These are phyloP conservation scores for Stachybotrys chartarum DNA, from an alignment of 2,329 filamentous ascomycete genomes.

Conservation along the genomic window DNA sequence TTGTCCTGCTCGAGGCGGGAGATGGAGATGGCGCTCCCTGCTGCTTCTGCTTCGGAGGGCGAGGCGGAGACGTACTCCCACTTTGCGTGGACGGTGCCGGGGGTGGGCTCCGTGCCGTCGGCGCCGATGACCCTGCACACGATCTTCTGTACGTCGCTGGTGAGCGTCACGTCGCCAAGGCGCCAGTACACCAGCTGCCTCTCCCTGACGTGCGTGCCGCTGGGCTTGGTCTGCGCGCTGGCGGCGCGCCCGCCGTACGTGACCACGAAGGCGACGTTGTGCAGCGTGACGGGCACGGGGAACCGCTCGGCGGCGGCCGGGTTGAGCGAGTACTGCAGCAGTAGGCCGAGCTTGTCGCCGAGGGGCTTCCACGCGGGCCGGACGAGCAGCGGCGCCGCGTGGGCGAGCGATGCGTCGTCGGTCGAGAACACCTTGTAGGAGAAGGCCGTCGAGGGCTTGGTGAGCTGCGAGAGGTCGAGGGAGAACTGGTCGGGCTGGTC, in stretches of 20 bases:
- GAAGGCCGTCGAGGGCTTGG: slow-evolving; percentile 74
- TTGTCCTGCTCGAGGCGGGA: slow-evolving; percentile 41
- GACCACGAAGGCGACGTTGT: slow-evolving; percentile 69
- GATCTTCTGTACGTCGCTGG: slow-evolving; percentile 63
- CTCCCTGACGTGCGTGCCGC: slow-evolving; percentile 72
- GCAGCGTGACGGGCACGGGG: slow-evolving; percentile 36
- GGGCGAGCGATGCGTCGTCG: slow-evolving; percentile 32
- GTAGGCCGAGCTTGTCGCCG: slow-evolving; percentile 75
- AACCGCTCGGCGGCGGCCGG: slow-evolving; percentile 45
- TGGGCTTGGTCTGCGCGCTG: slow-evolving; percentile 69
- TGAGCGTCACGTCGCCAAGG: slow-evolving; percentile 65
- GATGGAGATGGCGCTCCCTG: slow-evolving; percentile 59
- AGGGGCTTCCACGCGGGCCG: slow-evolving; percentile 77
- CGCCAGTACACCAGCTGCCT: slow-evolving; percentile 76
- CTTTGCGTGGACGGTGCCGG: slow-evolving; percentile 72
- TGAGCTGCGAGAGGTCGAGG: slow-evolving; percentile 65
- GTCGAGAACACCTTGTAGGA: slow-evolving; percentile 84
- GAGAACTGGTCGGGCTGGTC: slow-evolving; percentile 73
- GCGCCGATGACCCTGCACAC: slow-evolving; percentile 74
- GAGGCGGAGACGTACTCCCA: slow-evolving; percentile 57
- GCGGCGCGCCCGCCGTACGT: slow-evolving; percentile 63
- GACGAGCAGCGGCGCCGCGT: slow-evolving; percentile 66
- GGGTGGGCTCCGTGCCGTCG: slow-evolving; percentile 60
- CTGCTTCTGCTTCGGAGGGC: slow-evolving; percentile 31
- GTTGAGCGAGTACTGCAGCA: slow-evolving; percentile 80